These are phyloP conservation scores for Coemansia sp. DNA, from an alignment of 192 early-diverging fungal genomes.

Conservation along the genomic window DNA sequence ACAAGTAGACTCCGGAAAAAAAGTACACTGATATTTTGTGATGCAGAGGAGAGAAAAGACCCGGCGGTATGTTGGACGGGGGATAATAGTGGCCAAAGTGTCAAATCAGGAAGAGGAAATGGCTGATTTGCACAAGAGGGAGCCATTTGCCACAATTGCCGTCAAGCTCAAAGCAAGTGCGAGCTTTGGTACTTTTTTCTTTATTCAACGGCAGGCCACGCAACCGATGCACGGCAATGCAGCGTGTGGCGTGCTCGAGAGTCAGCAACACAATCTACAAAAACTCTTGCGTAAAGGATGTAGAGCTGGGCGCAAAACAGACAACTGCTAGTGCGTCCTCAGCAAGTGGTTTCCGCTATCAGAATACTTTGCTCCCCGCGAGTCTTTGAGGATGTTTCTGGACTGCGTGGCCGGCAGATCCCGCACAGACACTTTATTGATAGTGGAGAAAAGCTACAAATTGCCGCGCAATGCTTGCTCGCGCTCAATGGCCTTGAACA, in stretches of 20 bases:
- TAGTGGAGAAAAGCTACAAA: conserved; percentile 45
- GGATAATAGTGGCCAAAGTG: not conserved
- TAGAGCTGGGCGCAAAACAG: too few relatives aligned
- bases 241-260: conserved; percentile 6
- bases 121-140: conserved; percentile 8
- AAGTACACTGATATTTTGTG: not conserved
- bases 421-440: not conserved
- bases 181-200: not conserved
- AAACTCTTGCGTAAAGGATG: too few relatives aligned
- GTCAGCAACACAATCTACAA: too few relatives aligned
- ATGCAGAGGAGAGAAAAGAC: conserved; percentile 3
- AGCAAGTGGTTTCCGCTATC: not conserved
- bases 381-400: not conserved
- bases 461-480: conserved; percentile 94
- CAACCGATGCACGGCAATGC: conserved; percentile 14
- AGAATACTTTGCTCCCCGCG: not conserved
- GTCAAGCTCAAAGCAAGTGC: too few relatives aligned
- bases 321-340: too few relatives aligned
- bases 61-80: not conserved
- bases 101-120: not conserved
- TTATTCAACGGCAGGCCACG: conserved; percentile 3
- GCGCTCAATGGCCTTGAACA: conserved; percentile 93
- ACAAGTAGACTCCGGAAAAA: conserved; percentile 6
- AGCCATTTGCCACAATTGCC: too few relatives aligned
- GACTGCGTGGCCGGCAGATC: too few relatives aligned